Percentiles rank a stretch among this genome's conserved stretches.
Conservation (phyloP, 2,329 filamentous ascomycete genomes). For the Trichoderma sp. region DNA sequence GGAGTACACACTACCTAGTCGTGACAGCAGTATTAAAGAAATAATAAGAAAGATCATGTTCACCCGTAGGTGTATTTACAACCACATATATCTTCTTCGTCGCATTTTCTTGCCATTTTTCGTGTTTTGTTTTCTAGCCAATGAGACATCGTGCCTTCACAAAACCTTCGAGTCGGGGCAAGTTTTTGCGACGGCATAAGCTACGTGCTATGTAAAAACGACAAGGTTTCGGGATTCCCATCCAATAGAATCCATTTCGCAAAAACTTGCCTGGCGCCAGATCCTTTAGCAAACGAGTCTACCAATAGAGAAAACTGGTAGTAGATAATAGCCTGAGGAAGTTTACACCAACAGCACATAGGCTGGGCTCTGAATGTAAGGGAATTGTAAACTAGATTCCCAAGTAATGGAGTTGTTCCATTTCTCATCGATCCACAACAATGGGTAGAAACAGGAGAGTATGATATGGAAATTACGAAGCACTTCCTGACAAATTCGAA, state of each 20-base stretch:
- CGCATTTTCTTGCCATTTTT: background rate
- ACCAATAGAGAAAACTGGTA: too few species aligned
- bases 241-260: background rate
- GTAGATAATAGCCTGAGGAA: too few species aligned
- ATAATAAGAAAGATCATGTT: background rate
- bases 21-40: background rate
- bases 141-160: background rate
- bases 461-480: background rate
- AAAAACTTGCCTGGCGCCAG: background rate
- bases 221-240: background rate
- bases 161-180: background rate
- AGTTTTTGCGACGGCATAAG: background rate
- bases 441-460: background rate
- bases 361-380: background rate
- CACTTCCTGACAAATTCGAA: background rate
- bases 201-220: background rate
- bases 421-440: background rate
- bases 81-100: background rate
- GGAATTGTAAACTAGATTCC: background rate
- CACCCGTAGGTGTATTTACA: background rate
- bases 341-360: background rate
- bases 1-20: background rate
- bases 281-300: background rate
- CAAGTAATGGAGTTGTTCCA: background rate
- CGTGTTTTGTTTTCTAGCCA: background rate